These are phyloP conservation scores for Monosporascus sp. DNA, from an alignment of 2,329 filamentous ascomycete species.

Conservation along the genomic window DNA sequence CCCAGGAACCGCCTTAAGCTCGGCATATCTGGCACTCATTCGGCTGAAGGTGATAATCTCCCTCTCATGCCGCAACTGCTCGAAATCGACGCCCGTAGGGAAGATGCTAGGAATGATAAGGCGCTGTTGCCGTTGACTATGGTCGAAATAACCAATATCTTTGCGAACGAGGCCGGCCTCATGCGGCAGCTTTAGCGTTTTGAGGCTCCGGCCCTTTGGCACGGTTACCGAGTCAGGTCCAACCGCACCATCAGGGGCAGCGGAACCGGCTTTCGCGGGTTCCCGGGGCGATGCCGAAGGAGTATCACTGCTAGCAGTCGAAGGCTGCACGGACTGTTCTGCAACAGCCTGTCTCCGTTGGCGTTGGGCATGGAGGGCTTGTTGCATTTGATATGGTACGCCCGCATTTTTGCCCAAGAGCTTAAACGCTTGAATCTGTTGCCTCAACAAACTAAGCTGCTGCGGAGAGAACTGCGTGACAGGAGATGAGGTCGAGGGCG, in stretches of 20 bases:
- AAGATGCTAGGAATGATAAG: conserved; percentile 82
- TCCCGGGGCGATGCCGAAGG: conserved; percentile 33
- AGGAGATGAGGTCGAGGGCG: conserved; percentile 26
- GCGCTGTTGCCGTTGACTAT: conserved; percentile 69
- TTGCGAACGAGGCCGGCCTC: conserved; percentile 46
- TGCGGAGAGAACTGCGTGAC: conserved; percentile 63
- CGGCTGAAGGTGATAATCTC: conserved; percentile 87
- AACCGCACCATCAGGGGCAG: conserved; percentile 23
- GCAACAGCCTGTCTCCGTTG: conserved; percentile 57
- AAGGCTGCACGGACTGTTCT: conserved; percentile 39
- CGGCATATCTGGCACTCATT: conserved; percentile 76
- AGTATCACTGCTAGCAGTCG: conserved; percentile 30
- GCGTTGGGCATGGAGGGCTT: conserved; percentile 72
- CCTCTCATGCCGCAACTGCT: conserved; percentile 77
- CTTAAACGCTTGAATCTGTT: conserved; percentile 90
- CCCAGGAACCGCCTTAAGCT: conserved; percentile 76
- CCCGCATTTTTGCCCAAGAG: conserved; percentile 81
- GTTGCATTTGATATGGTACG: conserved; percentile 72
- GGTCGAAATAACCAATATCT: conserved; percentile 72
- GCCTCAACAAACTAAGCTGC: conserved; percentile 71
- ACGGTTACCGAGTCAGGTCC: conserved; percentile 26
- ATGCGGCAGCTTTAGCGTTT: conserved; percentile 71
- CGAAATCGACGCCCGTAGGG: conserved; percentile 81
- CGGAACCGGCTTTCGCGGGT: conserved; percentile 27
- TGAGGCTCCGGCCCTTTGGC: conserved; percentile 51